Evolutionary conservation across 352 stramenopile species (phyloP), one percentile per base, ranked within the genome.

Genomic region (Phytophthora rubi): DNA sequence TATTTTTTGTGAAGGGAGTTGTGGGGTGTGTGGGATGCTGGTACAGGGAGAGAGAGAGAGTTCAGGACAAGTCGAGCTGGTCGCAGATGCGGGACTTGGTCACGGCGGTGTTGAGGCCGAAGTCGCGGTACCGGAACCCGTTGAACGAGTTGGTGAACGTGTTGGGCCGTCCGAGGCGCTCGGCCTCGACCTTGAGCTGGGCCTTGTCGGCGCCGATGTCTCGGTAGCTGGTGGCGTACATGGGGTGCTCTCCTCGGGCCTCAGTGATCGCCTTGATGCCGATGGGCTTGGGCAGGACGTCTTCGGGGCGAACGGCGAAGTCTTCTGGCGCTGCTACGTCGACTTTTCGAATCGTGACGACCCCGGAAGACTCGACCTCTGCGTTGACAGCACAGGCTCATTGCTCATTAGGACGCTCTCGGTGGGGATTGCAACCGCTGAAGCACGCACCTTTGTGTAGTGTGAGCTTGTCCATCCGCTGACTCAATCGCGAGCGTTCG

Each of bases 91-190:
- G 83, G 4, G 88, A 95, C 67, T 86, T 91, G 59, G 85, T 92
- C 65, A 95, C 78, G 32, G 84, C 81, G 39, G 85, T 95, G 70
- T 93, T 93, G 9, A 95, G 75, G 1, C 88, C 88, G 63, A 90
- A 93, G 73, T 95, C 86, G 30, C 88, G 84, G 74, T 91, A 95
- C 28, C 81, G 88, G 56, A 95, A 93, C 30, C 88, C 88, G 66
- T 95, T 92, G 76, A 95, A 95, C n/a, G 88, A 91, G 23, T 77
- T 89, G 12, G 88, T 93, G 71, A 95, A 93, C 1, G 75, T 89
- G 65, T 91, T 92, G 10, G 85, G 88, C 0, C 85, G 80, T 8
- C 82, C 83, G 26, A 82, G 72, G 33, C 82, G 85, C 53, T 92
- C 85, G 7, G 83, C 57, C 4, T 93, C 82, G 59, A 95, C 74